Percentiles rank a stretch among this genome's conserved stretches.
phyloP scores from a whole-genome alignment of 2,329 filamentous ascomycete species.

The Orbilia ellipsospora region DNA sequence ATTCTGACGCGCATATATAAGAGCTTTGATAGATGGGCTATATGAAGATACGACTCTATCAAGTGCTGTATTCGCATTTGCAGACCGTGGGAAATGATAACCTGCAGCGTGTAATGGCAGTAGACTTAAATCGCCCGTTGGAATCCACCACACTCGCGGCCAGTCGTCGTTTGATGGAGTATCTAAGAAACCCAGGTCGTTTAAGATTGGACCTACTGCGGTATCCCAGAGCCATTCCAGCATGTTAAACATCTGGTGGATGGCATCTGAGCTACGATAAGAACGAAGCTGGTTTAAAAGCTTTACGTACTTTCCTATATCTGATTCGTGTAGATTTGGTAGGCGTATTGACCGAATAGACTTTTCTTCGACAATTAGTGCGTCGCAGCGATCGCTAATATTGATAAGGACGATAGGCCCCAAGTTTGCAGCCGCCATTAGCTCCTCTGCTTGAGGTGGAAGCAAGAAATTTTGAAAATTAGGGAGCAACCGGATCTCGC shows the following conservation, averaged over 20 bases:
- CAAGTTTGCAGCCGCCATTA: constrained; percentile 13
- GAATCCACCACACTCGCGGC: constrained; percentile 62
- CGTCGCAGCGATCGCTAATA: constrained; percentile 18
- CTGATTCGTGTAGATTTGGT: neutral
- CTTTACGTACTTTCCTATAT: neutral
- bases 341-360: constrained; percentile 8
- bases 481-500: neutral
- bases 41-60: constrained; percentile 42
- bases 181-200: constrained; percentile 58
- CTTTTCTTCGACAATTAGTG: constrained; percentile 15
- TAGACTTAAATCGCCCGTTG: constrained; percentile 59
- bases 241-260: neutral
- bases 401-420: constrained; percentile 30
- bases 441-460: constrained; percentile 21
- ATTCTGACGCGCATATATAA: constrained; percentile 18
- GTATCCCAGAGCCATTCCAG: constrained; percentile 61
- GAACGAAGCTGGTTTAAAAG: neutral
- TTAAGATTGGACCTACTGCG: constrained; percentile 58
- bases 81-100: constrained; percentile 54
- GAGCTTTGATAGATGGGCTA: constrained; percentile 14
- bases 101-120: constrained; percentile 63
- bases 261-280: neutral
- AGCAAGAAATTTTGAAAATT: constrained; percentile 34
- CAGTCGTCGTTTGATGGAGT: constrained; percentile 18
- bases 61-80: constrained; percentile 58